Conservation (phyloP, 2,329 filamentous ascomycete genomes). For the Monilinia fructicola region DNA sequence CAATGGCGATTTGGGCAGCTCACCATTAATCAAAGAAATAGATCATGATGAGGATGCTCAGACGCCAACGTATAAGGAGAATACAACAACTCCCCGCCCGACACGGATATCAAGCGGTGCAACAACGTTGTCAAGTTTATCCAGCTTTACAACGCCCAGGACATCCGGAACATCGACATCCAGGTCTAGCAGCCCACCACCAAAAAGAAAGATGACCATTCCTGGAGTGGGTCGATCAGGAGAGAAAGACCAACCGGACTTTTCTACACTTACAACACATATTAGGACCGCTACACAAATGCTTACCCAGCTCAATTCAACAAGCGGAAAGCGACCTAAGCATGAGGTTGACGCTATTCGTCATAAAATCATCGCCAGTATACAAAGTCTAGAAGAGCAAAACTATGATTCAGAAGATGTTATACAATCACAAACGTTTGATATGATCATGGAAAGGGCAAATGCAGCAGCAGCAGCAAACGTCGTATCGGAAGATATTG, state of each 20-base stretch:
- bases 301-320: constrained; percentile 79
- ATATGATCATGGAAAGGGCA: constrained; percentile 76
- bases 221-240: constrained; percentile 52
- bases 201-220: constrained; percentile 60
- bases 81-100: constrained; percentile 39
- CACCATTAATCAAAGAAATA: constrained; percentile 63
- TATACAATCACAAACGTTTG: constrained; percentile 69
- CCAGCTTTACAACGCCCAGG: constrained; percentile 64
- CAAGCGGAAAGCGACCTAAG: constrained; percentile 74
- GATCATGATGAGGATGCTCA: constrained; percentile 42
- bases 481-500: constrained; percentile 52
- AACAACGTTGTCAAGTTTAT: constrained; percentile 58
- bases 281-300: constrained; percentile 87
- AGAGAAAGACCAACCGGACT: constrained; percentile 70
- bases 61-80: constrained; percentile 35
- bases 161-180: constrained; percentile 69
- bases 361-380: constrained; percentile 84
- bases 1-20: constrained; percentile 74
- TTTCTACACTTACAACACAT: constrained; percentile 79
- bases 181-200: constrained; percentile 65
- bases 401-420: constrained; percentile 74
- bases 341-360: constrained; percentile 81
- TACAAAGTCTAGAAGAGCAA: constrained; percentile 84
- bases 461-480: constrained; percentile 50
- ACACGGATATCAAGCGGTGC: constrained; percentile 62